Evolutionary conservation across 306 rosid genomes (phyloP).

Genomic region (barrel medic (Medicago truncatula)): DNA sequence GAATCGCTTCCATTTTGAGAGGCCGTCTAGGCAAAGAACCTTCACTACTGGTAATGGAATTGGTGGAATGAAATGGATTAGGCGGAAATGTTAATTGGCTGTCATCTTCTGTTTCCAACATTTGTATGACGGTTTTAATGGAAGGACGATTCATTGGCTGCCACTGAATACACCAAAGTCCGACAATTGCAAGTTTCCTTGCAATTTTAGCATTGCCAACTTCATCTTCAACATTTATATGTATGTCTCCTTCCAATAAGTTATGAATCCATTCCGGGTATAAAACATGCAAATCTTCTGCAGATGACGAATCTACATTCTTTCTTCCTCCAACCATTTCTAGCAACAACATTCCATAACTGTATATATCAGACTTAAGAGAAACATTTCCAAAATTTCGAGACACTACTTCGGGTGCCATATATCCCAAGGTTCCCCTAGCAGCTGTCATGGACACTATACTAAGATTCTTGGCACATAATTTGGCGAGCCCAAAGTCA

Average conservation of each 20-base stretch:
- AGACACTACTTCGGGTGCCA: not conserved
- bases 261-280: slow-evolving; percentile 28
- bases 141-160: not conserved
- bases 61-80: not conserved
- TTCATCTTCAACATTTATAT: not conserved
- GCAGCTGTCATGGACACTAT: not conserved
- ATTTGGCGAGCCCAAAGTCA: not conserved
- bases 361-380: not conserved
- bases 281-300: not conserved
- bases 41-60: not conserved
- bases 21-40: not conserved
- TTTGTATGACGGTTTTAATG: not conserved
- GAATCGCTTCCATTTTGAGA: not conserved
- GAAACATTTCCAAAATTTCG: not conserved
- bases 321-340: not conserved
- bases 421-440: not conserved
- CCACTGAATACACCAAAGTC: not conserved
- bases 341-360: not conserved
- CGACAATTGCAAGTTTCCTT: too few species aligned
- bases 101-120: not conserved
- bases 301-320: not conserved
- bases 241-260: not conserved
- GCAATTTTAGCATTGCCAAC: not conserved
- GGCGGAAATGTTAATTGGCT: not conserved
- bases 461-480: not conserved